phyloP scores from a whole-genome alignment of 2,329 filamentous ascomycete genomes.

The Coleophoma eucalyptorum region DNA sequence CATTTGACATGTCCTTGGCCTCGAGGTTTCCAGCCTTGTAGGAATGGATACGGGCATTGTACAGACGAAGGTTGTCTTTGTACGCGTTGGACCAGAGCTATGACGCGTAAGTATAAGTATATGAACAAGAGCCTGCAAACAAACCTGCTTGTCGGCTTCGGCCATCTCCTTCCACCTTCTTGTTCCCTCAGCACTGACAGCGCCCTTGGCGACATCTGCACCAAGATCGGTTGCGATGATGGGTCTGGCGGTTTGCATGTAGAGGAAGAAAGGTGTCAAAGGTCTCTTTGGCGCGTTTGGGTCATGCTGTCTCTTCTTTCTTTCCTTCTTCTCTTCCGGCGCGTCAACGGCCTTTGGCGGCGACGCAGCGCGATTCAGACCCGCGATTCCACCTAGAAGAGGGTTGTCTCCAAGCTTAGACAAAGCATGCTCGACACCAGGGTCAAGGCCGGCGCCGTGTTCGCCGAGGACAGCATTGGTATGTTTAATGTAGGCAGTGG shows the following conservation, averaged over 20 bases:
- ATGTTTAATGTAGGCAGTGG: constrained; percentile 82
- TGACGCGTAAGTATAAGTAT: constrained; percentile 2
- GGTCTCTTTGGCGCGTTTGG: constrained; percentile 94
- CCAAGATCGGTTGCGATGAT: constrained; percentile 79
- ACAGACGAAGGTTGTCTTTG: constrained; percentile 63
- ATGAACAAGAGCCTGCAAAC: constrained; percentile 10
- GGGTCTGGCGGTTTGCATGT: constrained; percentile 81
- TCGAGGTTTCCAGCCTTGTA: constrained; percentile 57
- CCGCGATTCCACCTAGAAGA: background rate
- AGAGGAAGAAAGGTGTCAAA: constrained; percentile 91
- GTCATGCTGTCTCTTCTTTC: constrained; percentile 82
- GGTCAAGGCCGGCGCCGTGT: constrained; percentile 37
- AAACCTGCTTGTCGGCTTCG: constrained; percentile 63
- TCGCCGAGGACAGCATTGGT: constrained; percentile 77
- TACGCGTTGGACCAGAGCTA: constrained; percentile 59
- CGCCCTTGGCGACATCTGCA: constrained; percentile 72
- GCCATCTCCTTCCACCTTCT: constrained; percentile 80
- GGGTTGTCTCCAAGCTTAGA: constrained; percentile 25
- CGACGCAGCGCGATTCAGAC: constrained; percentile 28
- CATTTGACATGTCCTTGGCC: constrained; percentile 58
- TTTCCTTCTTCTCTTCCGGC: constrained; percentile 74
- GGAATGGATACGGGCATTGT: constrained; percentile 61
- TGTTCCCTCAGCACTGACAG: constrained; percentile 84
- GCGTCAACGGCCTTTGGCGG: constrained; percentile 38
- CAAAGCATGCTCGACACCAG: constrained; percentile 37